A percentile compares a stretch with the other conserved stretches of the same genome.
These are phyloP conservation scores for Populus hybrid DNA, from an alignment of 441 rosid genomes.

Conservation along the genomic window DNA sequence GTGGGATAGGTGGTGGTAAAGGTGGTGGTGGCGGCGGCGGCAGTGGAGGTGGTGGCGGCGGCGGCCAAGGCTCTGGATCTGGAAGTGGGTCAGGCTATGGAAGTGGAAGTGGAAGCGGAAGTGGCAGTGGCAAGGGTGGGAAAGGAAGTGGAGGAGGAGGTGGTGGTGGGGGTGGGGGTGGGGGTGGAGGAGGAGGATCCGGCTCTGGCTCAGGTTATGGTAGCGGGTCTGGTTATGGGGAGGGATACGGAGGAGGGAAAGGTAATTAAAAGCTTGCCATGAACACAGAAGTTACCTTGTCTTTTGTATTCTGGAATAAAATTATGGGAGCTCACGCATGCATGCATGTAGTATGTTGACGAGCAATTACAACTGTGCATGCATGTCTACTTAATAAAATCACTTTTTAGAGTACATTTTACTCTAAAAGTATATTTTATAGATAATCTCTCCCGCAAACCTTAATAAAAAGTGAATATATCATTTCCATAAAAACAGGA, in stretches of 20 bases:
- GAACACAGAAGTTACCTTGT: no score
- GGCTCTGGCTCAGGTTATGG: slow-evolving; percentile 21
- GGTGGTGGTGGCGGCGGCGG: slow-evolving; percentile 17
- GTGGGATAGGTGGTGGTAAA: slow-evolving; percentile 33
- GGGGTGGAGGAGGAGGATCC: slow-evolving; percentile 5
- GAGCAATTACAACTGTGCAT: no score
- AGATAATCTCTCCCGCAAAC: no score
- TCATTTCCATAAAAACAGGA: no score
- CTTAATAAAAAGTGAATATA: no score
- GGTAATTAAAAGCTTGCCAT: no score
- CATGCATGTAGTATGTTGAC: no score
- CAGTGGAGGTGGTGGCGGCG: slow-evolving; percentile 29
- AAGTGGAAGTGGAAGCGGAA: slow-evolving; percentile 23
- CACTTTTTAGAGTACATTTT: no score
- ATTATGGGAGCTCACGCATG: no score
- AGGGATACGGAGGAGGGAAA: neutral
- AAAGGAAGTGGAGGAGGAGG: slow-evolving; percentile 30
- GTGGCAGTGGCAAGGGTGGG: neutral
- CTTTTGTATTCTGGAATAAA: no score
- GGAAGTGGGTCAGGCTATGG: slow-evolving; percentile 16
- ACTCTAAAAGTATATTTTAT: no score
- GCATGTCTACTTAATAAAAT: no score
- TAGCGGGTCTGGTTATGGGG: slow-evolving; percentile 32
- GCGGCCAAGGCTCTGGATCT: slow-evolving; percentile 23
- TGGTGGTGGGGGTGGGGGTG: slow-evolving; percentile 21